phyloP scores from a whole-genome alignment of 768 basidiomycete genomes.

The Pholiota molesta region DNA sequence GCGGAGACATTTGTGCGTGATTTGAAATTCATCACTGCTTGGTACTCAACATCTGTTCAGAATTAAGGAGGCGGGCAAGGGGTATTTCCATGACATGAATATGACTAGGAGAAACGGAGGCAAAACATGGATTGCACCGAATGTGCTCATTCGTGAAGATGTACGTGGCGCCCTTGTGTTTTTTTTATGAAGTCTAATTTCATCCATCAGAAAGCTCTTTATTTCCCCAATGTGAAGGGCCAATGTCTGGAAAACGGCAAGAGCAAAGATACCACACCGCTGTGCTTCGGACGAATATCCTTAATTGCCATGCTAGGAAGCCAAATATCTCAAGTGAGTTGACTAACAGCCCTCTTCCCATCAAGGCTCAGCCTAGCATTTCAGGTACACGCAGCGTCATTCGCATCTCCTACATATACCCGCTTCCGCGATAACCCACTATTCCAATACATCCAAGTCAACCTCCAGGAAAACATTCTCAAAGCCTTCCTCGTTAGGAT shows the following conservation, averaged over 20 bases:
- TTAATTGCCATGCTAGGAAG: conserved; percentile 85
- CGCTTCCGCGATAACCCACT: conserved; percentile 56
- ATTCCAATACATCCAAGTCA: conserved; percentile 83
- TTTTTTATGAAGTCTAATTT: conserved; percentile 2
- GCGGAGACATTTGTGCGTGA: conserved; percentile 60
- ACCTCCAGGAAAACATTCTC: conserved; percentile 91
- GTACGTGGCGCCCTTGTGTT: conserved; percentile 47
- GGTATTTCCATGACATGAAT: conserved; percentile 87
- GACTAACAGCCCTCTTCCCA: background rate
- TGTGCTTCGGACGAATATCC: conserved; percentile 77
- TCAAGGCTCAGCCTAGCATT: background rate
- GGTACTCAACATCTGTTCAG: conserved; percentile 24
- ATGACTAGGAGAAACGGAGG: conserved; percentile 83
- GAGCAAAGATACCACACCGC: conserved; percentile 72
- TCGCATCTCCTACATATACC: conserved; percentile 57
- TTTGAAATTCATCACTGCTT: background rate
- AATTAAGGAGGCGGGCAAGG: conserved; percentile 64
- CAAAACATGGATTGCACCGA: conserved; percentile 94
- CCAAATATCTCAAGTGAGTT: conserved; percentile 81
- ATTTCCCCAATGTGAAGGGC: conserved; percentile 87
- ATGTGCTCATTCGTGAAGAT: conserved; percentile 86
- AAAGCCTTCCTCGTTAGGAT: conserved; percentile 89
- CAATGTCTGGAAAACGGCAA: conserved; percentile 59
- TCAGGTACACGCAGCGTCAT: conserved; percentile 81
- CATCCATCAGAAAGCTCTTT: conserved; percentile 75